Evolutionary conservation across 345 rosid genomes (phyloP).

Genomic region (Sisymbrium altissimum): DNA sequence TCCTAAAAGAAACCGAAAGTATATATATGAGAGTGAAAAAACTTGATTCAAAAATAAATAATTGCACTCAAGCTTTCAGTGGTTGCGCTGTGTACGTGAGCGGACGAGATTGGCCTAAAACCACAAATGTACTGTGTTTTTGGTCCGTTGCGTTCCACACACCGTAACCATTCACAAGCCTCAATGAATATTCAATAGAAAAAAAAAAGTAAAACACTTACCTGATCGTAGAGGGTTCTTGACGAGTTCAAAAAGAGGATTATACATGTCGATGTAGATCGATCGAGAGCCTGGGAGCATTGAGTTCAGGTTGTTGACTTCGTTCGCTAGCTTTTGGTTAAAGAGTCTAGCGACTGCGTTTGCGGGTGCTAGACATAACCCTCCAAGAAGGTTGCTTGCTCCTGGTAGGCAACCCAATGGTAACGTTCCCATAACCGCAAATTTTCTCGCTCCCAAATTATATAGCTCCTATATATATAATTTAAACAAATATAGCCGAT

Average conservation of each 20-base stretch:
- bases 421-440: conserved; percentile 23
- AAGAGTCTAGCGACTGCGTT: conserved; percentile 15
- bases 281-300: conserved; percentile 17
- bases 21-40: not conserved
- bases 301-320: conserved; percentile 20
- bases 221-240: conserved; percentile 5
- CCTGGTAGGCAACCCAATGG: conserved; percentile 35
- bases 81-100: too few relatives aligned
- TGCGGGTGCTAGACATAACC: conserved; percentile 1
- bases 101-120: too few relatives aligned
- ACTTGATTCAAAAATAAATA: not conserved
- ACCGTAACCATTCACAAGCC: not conserved
- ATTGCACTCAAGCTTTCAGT: too few relatives aligned
- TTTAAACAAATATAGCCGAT: too few relatives aligned
- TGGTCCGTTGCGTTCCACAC: not conserved
- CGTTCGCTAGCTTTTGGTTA: conserved; percentile 5
- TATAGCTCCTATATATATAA: conserved; percentile 28
- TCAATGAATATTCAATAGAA: not conserved
- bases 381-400: not conserved
- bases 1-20: conserved; percentile 5
- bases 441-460: conserved; percentile 25
- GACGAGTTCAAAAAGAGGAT: conserved; percentile 11
- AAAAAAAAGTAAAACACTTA: not conserved
- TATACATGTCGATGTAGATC: conserved; percentile 19
- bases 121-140: too few relatives aligned